Base-by-base conservation (phyloP, 129 eudicot genomes). In the Heracleum sosnowskyi region DNA sequence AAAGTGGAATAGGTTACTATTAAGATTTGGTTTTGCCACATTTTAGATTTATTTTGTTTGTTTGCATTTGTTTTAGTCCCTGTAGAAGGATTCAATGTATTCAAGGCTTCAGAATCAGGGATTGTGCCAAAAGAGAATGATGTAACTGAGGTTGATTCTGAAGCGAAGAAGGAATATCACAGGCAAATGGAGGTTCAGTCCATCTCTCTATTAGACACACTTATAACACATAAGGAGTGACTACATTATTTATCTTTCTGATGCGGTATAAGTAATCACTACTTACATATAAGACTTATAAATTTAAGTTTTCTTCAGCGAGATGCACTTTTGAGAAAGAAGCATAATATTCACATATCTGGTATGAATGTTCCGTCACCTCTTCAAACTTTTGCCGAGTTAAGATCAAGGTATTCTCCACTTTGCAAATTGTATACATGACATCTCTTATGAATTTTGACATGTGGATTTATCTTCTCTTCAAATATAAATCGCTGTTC, bases 281-380 rank as follows among this genome's bases (percentile, higher is more conserved):
- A 49, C n/a, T n/a, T 24, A 26, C 36, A 34, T 34, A 31, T 24
- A 74, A 36, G n/a, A 41, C 40, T 41, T 74, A 22, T 17, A n/a
- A 18, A 55, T 63, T 79, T 41, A 16, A 12, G 18, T 57, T 66
- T 84, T 68, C 62, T 73, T 74, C 75, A 94, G 98, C 89, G 92
- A 57, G 98, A 94, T 87, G 90, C 92, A 3, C 68, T 88, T 69
- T 74, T 88, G 53, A 92, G 97, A 69, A 94, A 91, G 89, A 82
- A 76, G 83, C 89, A 91, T 82, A 83, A 84, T 80, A 90, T 94
- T 69, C 97, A 94, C 79, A 83, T 90, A 73, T 81, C 92, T 78
- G 98, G 98, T 76, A 85, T 85, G 74, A 91, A 90, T 80, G 84
- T 91, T 62, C 92, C 98, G 20, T 88, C 98, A 4, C 98, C 98